A percentile compares a stretch with the other conserved stretches of the same genome.
Conservation (phyloP, 2,329 filamentous ascomycete species). For the Ilyonectria mors-panacis region DNA sequence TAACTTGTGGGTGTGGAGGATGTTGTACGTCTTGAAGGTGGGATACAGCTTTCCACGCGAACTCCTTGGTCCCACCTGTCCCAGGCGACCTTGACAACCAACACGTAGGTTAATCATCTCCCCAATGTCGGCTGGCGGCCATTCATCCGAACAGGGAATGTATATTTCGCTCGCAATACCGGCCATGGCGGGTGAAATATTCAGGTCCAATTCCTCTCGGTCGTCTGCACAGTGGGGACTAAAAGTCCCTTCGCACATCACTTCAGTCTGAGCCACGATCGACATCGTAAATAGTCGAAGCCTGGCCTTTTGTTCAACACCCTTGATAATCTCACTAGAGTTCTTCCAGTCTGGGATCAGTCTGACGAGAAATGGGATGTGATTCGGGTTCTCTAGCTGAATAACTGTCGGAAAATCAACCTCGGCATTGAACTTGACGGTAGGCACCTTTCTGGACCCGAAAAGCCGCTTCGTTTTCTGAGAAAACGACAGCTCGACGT, state of each 20-base stretch:
- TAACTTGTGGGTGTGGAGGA: constrained; percentile 41
- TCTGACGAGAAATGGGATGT: constrained; percentile 42
- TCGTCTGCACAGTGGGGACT: neutral
- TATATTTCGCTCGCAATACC: neutral
- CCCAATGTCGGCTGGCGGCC: constrained; percentile 24
- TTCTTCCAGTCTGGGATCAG: constrained; percentile 28
- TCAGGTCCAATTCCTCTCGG: constrained; percentile 16
- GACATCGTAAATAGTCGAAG: constrained; percentile 30
- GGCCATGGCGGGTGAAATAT: neutral
- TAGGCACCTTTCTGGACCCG: constrained; percentile 51
- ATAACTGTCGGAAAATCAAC: constrained; percentile 48
- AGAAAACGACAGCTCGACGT: constrained; percentile 49
- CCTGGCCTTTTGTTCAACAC: constrained; percentile 29
- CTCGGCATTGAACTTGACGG: constrained; percentile 46
- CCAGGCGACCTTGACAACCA: neutral
- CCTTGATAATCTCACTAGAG: constrained; percentile 34
- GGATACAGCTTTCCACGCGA: constrained; percentile 26
- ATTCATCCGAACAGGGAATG: constrained; percentile 20
- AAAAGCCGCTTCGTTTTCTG: constrained; percentile 54
- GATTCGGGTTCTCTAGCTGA: constrained; percentile 47
- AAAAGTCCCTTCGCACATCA: constrained; percentile 25
- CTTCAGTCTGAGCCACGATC: constrained; percentile 20
- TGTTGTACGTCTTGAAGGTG: constrained; percentile 46
- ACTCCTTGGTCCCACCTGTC: neutral
- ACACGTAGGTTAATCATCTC: constrained; percentile 23